These are phyloP conservation scores for Aspergillus biplanus DNA, from an alignment of 495 filamentous ascomycete genomes.

Conservation along the genomic window DNA sequence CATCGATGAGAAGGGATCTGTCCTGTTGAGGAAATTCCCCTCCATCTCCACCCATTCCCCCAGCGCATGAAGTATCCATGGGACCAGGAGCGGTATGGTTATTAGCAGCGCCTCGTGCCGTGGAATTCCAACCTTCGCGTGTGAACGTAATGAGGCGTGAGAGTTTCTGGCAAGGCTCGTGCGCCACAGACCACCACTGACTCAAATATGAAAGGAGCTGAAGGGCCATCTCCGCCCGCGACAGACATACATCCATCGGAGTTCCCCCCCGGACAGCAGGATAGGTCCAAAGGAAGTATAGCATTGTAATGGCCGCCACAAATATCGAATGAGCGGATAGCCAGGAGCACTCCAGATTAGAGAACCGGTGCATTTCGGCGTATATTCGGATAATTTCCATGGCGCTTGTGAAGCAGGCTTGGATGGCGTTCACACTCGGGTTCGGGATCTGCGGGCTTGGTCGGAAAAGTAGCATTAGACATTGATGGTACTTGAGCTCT, in stretches of 20 bases:
- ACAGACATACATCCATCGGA: not conserved
- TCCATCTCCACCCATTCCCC: not conserved
- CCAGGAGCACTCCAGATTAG: not conserved
- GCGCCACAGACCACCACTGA: not conserved
- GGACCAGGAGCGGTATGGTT: not conserved
- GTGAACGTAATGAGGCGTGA: not conserved
- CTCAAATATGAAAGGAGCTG: not conserved
- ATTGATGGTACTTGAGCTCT: not conserved
- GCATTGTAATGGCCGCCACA: not conserved
- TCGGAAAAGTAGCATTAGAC: not conserved
- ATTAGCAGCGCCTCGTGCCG: not conserved
- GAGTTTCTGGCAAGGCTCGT: not conserved
- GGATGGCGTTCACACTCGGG: not conserved
- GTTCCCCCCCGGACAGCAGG: not conserved
- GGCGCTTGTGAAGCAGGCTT: not conserved
- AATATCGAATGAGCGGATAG: not conserved
- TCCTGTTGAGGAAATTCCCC: not conserved
- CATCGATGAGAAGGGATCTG: conserved; percentile 7
- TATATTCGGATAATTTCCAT: not conserved
- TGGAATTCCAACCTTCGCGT: not conserved
- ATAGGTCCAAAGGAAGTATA: not conserved
- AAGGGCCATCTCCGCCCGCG: not conserved
- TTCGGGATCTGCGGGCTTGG: not conserved
- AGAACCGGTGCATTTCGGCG: not conserved
- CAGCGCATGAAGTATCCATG: not conserved